Base-by-base conservation (phyloP, 176 grass and related monocot genomes). In the Cenchrus fungigraminus region DNA sequence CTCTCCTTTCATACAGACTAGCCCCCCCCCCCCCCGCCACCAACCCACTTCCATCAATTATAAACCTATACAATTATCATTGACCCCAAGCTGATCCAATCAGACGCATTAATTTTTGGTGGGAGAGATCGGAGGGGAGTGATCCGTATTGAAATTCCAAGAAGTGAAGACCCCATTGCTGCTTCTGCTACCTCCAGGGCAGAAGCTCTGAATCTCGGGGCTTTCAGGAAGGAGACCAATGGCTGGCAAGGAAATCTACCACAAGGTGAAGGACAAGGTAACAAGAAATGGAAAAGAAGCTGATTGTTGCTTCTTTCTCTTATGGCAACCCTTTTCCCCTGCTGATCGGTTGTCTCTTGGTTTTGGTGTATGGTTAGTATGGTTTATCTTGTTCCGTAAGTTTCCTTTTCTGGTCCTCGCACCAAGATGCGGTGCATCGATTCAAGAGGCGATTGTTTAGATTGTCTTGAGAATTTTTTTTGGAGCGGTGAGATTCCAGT, bases 241-340 rank as follows among this genome's bases (percentile, higher is more conserved):
- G 91, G 76, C 87, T 32, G 87, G 91, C 78, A 92, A 92, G 84
- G 91, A 92, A 80, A 91, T 91, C 81, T 87, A 76, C 76, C 34
- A 87, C 85, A 91, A 87, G 71, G 86, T 91, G 85, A 91, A 91
- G 85, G 89, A 91, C 62, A 91, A 87, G 89, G 89, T 91, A 87
- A 60, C 19, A 1, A 25, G 3, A 79, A 68, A 79, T 59, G 67
- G 65, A 55, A 32, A 80, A 55, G 45, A 80, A 76, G 69, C 16
- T 2, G 69, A 61, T 69, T 68, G 54, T 31, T 59, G 79, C 67
- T 47, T 13, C 22, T 58, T 22, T 29, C 53, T 6, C 54, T 37
- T 4, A 51, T 29, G 51, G 0, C 15, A 19, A 65, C 16, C 28
- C 12, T 67, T 71, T 71, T 6, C 16, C 53, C 4, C 46, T 51